Evolutionary conservation across 2,329 filamentous ascomycete species (phyloP), one percentile per base, ranked within the genome.

Genomic region (Penicillium sp.): DNA sequence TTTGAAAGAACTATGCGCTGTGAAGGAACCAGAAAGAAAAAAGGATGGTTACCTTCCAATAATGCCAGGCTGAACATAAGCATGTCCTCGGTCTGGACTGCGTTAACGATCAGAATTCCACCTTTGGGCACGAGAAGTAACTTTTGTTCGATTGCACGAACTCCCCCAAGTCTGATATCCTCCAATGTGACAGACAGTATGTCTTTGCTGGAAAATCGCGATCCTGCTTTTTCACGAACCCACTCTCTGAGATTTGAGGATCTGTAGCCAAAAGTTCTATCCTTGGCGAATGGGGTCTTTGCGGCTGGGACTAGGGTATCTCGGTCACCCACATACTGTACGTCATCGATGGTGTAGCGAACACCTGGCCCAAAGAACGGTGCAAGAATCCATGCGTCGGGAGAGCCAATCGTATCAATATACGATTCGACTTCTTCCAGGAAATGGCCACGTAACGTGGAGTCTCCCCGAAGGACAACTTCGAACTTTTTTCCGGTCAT

Each of bases 221-320:
- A 49, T 38, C 47, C 47, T 27, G 47, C 47, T 27, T 49, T 49
- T 49, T 49, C 47, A 38, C 47, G 33, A 36, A 49, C 8, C 47
- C 47, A 49, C 31, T 49, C 33, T 38, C 33, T 49, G 9, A 38
- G 47, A 38, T 49, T 49, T 25, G 47, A 49, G 21, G 47, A 49
- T 49, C 9, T 49, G 47, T 49, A 49, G 31, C 47, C 47, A 49
- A 49, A 49, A 21, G 47, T 49, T 38, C 15, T 27, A 27, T 38
- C 47, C 21, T 49, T 38, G 21, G 47, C 47, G 5, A 36, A 49
- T 27, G 47, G 33, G n/a, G 47, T 49, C 13, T 38, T 38, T n/a
- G 47, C 47, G 8, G 47, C 47, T 38, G 47, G 47, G 19, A 49
- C 7, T 6, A 49, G 33, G 15, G 33, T 27, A 23, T 27, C 33